phyloP scores from a whole-genome alignment of 2,329 filamentous ascomycete species.

The Paecilomyces niveus region DNA sequence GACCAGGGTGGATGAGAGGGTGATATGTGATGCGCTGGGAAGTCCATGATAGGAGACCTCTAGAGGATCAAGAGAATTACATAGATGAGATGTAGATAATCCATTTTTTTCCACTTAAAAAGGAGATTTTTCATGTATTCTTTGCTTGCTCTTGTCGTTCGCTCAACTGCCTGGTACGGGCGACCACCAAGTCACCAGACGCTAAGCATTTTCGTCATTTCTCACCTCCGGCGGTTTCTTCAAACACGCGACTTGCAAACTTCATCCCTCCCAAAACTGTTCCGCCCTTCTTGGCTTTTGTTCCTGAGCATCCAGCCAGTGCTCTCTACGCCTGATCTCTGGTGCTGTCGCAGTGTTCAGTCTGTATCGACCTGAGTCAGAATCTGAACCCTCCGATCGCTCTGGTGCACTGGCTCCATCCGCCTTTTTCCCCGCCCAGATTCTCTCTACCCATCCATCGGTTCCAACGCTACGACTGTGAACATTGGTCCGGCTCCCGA shows the following conservation, averaged over 20 bases:
- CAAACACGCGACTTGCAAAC: constrained; percentile 8
- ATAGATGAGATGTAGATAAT: too few species aligned
- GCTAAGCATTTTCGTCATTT: constrained; percentile 19
- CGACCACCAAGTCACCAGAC: constrained; percentile 3
- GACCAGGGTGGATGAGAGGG: too few species aligned
- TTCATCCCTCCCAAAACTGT: neutral
- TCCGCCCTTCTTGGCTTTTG: neutral
- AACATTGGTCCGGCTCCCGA: neutral
- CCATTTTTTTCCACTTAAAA: too few species aligned
- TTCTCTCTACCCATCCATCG: neutral
- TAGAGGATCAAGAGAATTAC: too few species aligned
- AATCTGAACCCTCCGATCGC: neutral
- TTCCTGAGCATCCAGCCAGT: neutral
- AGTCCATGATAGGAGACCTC: too few species aligned
- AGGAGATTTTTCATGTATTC: too few species aligned
- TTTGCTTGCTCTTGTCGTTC: neutral
- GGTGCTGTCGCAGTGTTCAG: neutral
- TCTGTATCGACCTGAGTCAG: neutral
- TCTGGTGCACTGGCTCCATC: neutral
- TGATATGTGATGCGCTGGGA: too few species aligned
- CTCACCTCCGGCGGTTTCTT: constrained; percentile 1
- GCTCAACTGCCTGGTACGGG: neutral
- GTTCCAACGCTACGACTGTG: neutral
- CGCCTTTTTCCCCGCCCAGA: neutral
- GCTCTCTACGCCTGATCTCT: neutral